These are phyloP conservation scores for Talaromyces rugulosus DNA, from an alignment of 2,329 filamentous ascomycete genomes.

Conservation along the genomic window DNA sequence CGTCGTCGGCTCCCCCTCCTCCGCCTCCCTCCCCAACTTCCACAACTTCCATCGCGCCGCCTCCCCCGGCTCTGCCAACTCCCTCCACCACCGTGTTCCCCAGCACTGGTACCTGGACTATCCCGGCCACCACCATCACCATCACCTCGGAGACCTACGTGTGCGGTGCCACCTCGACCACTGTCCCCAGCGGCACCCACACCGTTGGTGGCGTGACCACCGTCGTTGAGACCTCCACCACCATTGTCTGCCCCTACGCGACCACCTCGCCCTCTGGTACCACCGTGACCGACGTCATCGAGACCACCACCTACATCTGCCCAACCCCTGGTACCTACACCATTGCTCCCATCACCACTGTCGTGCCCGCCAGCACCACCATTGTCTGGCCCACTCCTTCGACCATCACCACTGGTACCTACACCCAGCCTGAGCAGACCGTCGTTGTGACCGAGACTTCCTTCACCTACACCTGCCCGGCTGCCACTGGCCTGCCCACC, in stretches of 20 bases:
- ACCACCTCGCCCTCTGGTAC: conserved; percentile 56
- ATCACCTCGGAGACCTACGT: conserved; percentile 64
- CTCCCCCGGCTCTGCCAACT: conserved; percentile 20
- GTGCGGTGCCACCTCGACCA: conserved; percentile 60
- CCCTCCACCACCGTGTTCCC: conserved; percentile 13
- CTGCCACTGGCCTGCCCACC: conserved; percentile 44
- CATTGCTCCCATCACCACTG: conserved; percentile 64
- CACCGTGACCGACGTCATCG: conserved; percentile 63
- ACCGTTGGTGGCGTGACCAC: conserved; percentile 71
- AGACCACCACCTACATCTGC: conserved; percentile 69
- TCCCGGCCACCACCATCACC: conserved; percentile 48
- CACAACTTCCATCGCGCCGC: conserved; percentile 10
- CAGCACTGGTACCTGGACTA: conserved; percentile 12
- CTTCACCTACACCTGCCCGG: conserved; percentile 69
- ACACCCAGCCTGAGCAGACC: conserved; percentile 63
- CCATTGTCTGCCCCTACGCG: conserved; percentile 66
- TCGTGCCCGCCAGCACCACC: conserved; percentile 50
- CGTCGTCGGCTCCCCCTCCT: conserved; percentile 24
- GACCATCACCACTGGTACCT: conserved; percentile 65
- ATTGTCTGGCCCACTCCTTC: conserved; percentile 62
- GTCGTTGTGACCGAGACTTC: conserved; percentile 67
- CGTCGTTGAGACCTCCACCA: conserved; percentile 62
- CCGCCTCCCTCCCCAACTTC: conserved; percentile 13
- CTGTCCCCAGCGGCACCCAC: conserved; percentile 61
- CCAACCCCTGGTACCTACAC: conserved; percentile 71